phyloP scores from a whole-genome alignment of 169 alveolate species.

The Plasmodium malariae region DNA sequence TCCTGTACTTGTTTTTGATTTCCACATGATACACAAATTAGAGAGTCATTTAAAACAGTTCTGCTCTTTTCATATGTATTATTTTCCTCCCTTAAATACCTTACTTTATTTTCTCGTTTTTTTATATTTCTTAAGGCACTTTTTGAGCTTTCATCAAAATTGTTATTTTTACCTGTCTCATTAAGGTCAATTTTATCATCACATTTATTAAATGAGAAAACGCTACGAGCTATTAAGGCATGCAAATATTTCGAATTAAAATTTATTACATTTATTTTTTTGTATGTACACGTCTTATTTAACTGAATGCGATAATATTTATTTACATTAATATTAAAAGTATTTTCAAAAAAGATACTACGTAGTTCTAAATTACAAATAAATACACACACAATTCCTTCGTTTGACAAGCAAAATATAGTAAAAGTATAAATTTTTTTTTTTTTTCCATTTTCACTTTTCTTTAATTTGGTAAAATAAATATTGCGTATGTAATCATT shows the following conservation, averaged over 20 bases:
- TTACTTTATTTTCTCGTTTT: neutral
- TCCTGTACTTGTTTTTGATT: no score
- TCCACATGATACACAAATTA: no score
- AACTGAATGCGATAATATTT: slow-evolving; percentile 39
- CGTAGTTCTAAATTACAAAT: slow-evolving; percentile 1
- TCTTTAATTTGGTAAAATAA: slow-evolving; percentile 36
- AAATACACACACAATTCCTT: slow-evolving; percentile 42
- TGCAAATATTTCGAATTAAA: slow-evolving; percentile 24
- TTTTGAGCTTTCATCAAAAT: neutral
- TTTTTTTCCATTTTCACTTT: neutral
- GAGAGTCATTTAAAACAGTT: no score
- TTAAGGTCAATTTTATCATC: neutral
- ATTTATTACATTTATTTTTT: slow-evolving; percentile 10
- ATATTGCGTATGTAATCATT: slow-evolving; percentile 32
- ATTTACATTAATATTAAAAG: slow-evolving; percentile 2
- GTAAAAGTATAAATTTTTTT: slow-evolving; percentile 21
- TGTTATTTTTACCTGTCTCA: neutral
- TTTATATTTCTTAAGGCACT: neutral
- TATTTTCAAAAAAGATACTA: slow-evolving; percentile 9
- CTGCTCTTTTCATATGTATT: no score
- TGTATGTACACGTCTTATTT: slow-evolving; percentile 14
- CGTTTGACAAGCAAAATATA: slow-evolving; percentile 47
- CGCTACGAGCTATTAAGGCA: slow-evolving; percentile 4
- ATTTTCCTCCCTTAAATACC: no score
- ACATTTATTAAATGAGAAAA: neutral